A percentile compares a stretch with the other conserved stretches of the same genome.
Evolutionary conservation across 306 rosid species (phyloP).

Genomic region (Geum urbanum): DNA sequence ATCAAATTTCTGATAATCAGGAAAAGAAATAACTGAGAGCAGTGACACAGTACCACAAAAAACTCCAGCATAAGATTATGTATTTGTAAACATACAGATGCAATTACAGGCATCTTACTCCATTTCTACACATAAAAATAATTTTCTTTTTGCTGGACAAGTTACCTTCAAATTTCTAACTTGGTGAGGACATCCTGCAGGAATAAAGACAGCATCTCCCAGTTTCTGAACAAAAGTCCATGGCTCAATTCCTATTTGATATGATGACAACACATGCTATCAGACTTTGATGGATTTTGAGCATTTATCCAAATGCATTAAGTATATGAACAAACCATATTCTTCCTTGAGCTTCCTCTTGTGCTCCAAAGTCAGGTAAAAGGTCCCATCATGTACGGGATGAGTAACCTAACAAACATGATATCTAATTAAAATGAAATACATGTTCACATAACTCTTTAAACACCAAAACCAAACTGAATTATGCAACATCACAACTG

Average conservation of each 20-base stretch:
- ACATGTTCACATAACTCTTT: background rate
- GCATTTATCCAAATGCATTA: background rate
- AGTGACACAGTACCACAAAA: too few species aligned
- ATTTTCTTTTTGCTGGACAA: background rate
- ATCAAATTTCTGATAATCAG: too few species aligned
- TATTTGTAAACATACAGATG: too few species aligned
- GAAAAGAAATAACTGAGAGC: too few species aligned
- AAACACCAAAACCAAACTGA: background rate
- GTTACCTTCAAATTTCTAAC: slow-evolving; percentile 47
- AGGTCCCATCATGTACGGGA: slow-evolving; percentile 60
- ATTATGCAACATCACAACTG: background rate
- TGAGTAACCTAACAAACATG: slow-evolving; percentile 46
- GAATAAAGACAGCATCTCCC: slow-evolving; percentile 51
- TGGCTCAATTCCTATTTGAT: slow-evolving; percentile 39
- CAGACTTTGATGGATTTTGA: background rate
- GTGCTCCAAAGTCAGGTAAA: slow-evolving; percentile 59
- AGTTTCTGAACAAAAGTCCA: slow-evolving; percentile 49
- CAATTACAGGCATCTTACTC: background rate
- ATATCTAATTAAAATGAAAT: background rate
- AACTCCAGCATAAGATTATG: too few species aligned
- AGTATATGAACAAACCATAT: slow-evolving; percentile 45
- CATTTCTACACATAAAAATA: background rate
- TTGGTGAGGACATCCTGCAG: slow-evolving; percentile 58
- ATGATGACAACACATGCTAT: background rate
- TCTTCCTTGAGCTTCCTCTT: slow-evolving; percentile 72